Percentiles rank a stretch among this genome's conserved stretches.
Conservation (phyloP, 305 asterid species). For the Fraxinus greggii region DNA sequence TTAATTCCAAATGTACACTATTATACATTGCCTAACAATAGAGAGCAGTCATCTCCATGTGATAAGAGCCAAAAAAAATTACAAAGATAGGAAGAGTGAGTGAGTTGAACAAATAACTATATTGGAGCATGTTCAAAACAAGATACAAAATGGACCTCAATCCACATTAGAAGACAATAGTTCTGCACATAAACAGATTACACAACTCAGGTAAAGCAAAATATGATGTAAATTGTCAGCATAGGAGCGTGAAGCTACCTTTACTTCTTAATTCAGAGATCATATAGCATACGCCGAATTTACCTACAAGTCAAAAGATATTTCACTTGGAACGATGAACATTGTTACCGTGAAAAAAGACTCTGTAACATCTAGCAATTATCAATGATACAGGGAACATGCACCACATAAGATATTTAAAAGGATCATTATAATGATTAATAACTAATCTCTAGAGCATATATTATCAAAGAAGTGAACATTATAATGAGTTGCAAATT, state of each 20-base stretch:
- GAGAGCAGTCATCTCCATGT: background rate
- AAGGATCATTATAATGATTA: slow-evolving; percentile 3
- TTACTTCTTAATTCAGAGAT: slow-evolving; percentile 91
- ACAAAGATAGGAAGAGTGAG: background rate
- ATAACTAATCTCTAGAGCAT: background rate
- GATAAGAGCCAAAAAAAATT: slow-evolving; percentile 1
- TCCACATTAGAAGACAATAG: background rate
- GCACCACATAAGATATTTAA: background rate
- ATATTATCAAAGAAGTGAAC: slow-evolving; percentile 3
- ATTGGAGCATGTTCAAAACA: background rate
- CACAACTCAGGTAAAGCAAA: slow-evolving; percentile 23
- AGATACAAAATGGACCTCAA: background rate
- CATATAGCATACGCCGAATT: slow-evolving; percentile 78
- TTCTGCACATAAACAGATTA: slow-evolving; percentile 6
- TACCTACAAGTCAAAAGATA: slow-evolving; percentile 89
- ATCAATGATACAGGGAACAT: background rate
- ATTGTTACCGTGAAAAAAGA: slow-evolving; percentile 38
- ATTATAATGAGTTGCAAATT: background rate
- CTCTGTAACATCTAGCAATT: slow-evolving; percentile 17
- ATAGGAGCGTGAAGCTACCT: slow-evolving; percentile 79
- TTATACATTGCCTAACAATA: background rate
- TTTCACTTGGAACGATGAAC: slow-evolving; percentile 76
- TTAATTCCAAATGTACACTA: background rate
- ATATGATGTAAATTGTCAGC: slow-evolving; percentile 33
- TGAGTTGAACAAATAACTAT: slow-evolving; percentile 8